Base-by-base conservation (phyloP, 2,329 filamentous ascomycete species). In the Harringtonia aguacate region DNA sequence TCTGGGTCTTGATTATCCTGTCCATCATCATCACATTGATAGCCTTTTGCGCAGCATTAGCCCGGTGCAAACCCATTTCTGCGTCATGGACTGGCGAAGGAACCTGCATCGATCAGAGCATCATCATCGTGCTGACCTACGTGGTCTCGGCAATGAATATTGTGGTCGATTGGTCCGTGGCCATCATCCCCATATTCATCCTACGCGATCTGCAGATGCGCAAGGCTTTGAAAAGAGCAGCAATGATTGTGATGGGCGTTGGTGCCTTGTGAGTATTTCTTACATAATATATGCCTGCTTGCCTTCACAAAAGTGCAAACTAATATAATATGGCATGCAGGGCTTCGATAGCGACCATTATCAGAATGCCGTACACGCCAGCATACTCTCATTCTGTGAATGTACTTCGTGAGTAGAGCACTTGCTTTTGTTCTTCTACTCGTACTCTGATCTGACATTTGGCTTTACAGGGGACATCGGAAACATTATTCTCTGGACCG, bases 401-500 rank as follows among this genome's bases (percentile, higher is more conserved):
- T 15, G 9, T 4, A 7, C 37, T 39, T 18, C 24, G 27, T 39
- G 17, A 28, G 37, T 37, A 27, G 20, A 22, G 7, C 9, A 12
- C 20, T 15, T n/a, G n/a, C n/a, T n/a, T n/a, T n/a, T n/a, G n/a
- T n/a, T n/a, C n/a, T n/a, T n/a, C n/a, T n/a, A n/a, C n/a, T n/a
- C n/a, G n/a, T n/a, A n/a, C n/a, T n/a, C n/a, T n/a, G n/a, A 41
- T 27, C 5, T 1, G 8, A 14, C 8, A n/a, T n/a, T n/a, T n/a
- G n/a, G n/a, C n/a, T n/a, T n/a, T n/a, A 20, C 17, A 50, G 48
- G 47, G 29, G n/a, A 41, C 33, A 36, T 39, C 21, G 60, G 65
- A 24, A 61, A 69, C 51, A 60, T 75, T 2, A 70, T 67, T 12
- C 64, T 71, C 45, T 70, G 68, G 68, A 63, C 62, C 4, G 60